A percentile compares a stretch with the other conserved stretches of the same genome.
phyloP scores from a whole-genome alignment of 257 asterid species.

The Rauvolfia tetraphylla region DNA sequence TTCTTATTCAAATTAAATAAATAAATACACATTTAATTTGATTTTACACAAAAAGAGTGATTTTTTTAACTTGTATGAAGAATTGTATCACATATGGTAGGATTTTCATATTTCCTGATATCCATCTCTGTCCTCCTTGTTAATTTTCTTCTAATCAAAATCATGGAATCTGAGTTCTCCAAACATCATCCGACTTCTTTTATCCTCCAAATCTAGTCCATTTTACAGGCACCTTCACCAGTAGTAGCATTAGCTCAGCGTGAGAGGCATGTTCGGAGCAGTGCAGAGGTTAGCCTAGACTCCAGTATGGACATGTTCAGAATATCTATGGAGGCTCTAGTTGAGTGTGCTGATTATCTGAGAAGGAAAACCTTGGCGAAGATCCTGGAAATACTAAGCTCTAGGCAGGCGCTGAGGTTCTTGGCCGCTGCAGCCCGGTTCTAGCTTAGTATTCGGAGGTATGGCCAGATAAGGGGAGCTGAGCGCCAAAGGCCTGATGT shows the following conservation, averaged over 20 bases:
- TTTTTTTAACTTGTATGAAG: too few relatives aligned
- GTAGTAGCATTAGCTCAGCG: slow-evolving; percentile 19
- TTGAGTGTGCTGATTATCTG: slow-evolving; percentile 35
- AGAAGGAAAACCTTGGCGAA: slow-evolving; percentile 22
- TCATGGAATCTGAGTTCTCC: too few relatives aligned
- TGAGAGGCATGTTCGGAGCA: slow-evolving; percentile 8
- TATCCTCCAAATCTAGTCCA: too few relatives aligned
- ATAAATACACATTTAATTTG: too few relatives aligned
- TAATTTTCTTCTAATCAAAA: too few relatives aligned
- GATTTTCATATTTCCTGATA: too few relatives aligned
- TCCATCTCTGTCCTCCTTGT: too few relatives aligned
- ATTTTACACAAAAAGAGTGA: too few relatives aligned
- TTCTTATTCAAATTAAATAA: too few relatives aligned
- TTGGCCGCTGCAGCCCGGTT: slow-evolving; percentile 28
- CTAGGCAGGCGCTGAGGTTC: slow-evolving; percentile 28
- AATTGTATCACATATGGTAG: too few relatives aligned
- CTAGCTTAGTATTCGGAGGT: slow-evolving; percentile 24
- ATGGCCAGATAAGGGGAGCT: slow-evolving; percentile 27
- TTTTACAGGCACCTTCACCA: slow-evolving; percentile 21
- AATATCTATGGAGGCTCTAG: slow-evolving; percentile 27
- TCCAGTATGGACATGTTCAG: slow-evolving; percentile 14
- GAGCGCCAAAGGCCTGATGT: neutral
- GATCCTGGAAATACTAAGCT: slow-evolving; percentile 30
- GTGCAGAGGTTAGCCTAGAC: slow-evolving; percentile 13
- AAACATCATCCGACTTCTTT: too few relatives aligned